These are phyloP conservation scores for Diaporthe citrichinensis DNA, from an alignment of 2,329 filamentous ascomycete genomes.

Conservation along the genomic window DNA sequence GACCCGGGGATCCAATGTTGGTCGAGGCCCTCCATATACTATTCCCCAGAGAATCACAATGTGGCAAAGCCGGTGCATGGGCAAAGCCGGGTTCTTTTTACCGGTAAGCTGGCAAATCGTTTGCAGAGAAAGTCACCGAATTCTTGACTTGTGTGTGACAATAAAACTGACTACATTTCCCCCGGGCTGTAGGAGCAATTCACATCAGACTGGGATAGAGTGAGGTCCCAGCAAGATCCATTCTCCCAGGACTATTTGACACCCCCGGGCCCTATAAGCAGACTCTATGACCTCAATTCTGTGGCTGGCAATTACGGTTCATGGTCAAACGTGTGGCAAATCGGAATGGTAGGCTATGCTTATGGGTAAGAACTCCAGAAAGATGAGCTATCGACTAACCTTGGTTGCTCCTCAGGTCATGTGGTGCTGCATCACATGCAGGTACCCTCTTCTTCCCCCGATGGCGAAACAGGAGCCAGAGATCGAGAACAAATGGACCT, in stretches of 20 bases:
- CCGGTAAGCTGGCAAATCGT: not conserved
- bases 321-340: constrained; percentile 16
- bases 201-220: constrained; percentile 15
- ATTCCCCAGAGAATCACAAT: not conserved
- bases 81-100: not conserved
- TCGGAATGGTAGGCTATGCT: constrained; percentile 2
- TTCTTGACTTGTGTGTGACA: too few species aligned
- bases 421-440: constrained; percentile 15
- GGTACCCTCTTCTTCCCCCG: not conserved
- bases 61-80: not conserved
- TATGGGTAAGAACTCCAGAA: not conserved
- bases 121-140: not conserved
- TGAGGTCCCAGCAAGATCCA: not conserved
- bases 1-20: not conserved
- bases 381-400: not conserved
- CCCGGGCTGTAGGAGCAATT: constrained; percentile 1
- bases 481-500: not conserved
- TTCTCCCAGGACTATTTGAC: not conserved
- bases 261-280: not conserved
- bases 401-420: not conserved
- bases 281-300: not conserved
- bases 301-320: constrained; percentile 14
- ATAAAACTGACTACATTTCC: not conserved
- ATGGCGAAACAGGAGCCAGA: not conserved
- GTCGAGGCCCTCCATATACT: not conserved